Base-by-base conservation (phyloP, 108 stramenopile species). In the Parmales sp. region DNA sequence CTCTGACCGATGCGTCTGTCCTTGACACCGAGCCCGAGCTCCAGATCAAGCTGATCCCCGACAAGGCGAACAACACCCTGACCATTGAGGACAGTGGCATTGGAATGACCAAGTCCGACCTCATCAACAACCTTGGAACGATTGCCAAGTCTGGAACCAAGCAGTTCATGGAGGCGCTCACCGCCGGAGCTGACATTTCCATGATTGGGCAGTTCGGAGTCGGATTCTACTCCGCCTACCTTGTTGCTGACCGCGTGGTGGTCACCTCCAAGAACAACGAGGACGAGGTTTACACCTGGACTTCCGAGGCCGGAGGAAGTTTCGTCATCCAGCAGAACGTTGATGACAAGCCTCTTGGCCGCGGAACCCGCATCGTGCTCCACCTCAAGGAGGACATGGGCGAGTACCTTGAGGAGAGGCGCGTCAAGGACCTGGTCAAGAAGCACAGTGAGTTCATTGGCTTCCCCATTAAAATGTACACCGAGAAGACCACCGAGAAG, bases 151-250 rank as follows among this genome's bases (percentile, higher is more conserved):
- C 96, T 8, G 98, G 98, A 64, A 99, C 98, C 77, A 99, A 98
- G 90, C 92, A 93, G 20, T 99, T 99, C 81, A 99, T 99, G 98
- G 98, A 99, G 88, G 98, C 97, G 22, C 86, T 99, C 38, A 79
- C 87, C 41, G 97, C 96, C 67, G 98, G 98, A 34, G 98, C 98
- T 18, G 98, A 99, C 66, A 99, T 99, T 75, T 90, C 89, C 78
- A 98, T 98, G 97, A 99, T 99, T 81, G 99, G 99, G 44, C 99
- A 99, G 80, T 99, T 99, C 83, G 99, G 99, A 69, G 99, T 99
- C 39, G 99, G 99, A 73, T 99, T 99, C 87, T 99, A 99, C 89
- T 98, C 97, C 7, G 97, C 99, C 37, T 99, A 97, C 83, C 83
- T 99, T 51, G 99, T 99, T 34, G 99, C 99, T 28, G 99, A 99